Evolutionary conservation across 352 stramenopile genomes (phyloP), one percentile per base, ranked within the genome.

Genomic region (Globisporangium megalacanthum): DNA sequence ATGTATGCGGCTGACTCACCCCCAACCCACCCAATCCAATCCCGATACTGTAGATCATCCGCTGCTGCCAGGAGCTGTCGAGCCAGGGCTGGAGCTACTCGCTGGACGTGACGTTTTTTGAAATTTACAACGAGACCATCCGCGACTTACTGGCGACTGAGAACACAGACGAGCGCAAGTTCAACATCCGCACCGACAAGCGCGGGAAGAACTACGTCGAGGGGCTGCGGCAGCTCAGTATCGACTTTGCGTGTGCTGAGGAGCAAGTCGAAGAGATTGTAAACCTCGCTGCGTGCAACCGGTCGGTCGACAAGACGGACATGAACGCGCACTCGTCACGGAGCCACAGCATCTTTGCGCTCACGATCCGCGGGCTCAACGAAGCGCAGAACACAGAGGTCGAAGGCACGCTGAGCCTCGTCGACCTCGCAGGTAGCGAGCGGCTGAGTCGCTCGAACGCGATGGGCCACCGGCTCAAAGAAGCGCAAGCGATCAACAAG

Each of bases 81-180:
- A 70, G 66, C 5, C 87, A 96, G 71, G 92, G 89, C 31, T 99
- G 97, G 98, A 76, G 86, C 31, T 99, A 99, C 71, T 88, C 80
- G 33, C 79, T 99, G 9, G 86, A 96, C 57, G 97, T 98, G 45
- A 98, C 89, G n/a, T 99, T 99, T 66, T 92, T 99, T 62, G 98
- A 99, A 82, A 99, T 99, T 52, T 99, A 99, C 84, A 99, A 99
- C 75, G 98, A 99, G 66, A 95, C 94, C n/a, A 94, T 99, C 36
- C 92, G 94, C 33, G 97, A 99, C 71, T 72, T 99, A 52, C 86
- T 99, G 14, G 79, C 81, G 5, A 81, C 75, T 36, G 73, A 86
- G 14, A 69, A 35, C 25, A 61, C 49, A 17, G 64, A 65, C 17
- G 68, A 76, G 29, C 65, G 72, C 45, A 95, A 94, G 68, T 88